Base-by-base conservation (phyloP, 2,329 filamentous ascomycete species). In the Fusarium paranaense region DNA sequence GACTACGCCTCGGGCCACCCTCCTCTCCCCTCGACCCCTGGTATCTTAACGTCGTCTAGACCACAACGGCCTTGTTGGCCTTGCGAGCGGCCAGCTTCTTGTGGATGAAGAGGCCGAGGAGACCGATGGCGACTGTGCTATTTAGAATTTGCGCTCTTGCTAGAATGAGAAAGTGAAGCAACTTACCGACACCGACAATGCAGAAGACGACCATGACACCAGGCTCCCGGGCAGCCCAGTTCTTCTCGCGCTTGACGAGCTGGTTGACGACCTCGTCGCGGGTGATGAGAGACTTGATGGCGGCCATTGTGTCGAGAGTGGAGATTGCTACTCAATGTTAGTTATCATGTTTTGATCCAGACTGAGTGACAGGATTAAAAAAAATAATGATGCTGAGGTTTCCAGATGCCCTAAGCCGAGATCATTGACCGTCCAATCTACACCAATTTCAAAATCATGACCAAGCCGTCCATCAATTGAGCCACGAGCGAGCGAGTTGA, bases 151-250 rank as follows among this genome's bases (percentile, higher is more conserved):
- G n/a, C 32, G 25, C 35, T 54, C 32, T 56, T n/a, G 9, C 16
- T 22, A 11, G 6, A 16, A 6, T 27, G 22, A 16, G 0, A n/a
- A n/a, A 33, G 7, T 25, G 2, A 38, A 35, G 35, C 25, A n/a
- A 62, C 82, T 56, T 82, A 84, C 83, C 83, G 60, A 85, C 62
- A 67, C 81, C 82, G 72, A 86, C 80, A 63, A 86, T 86, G 78
- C 80, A 82, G 76, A 86, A 85, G 74, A 86, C 84, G 62, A 85
- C 80, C 69, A 86, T 80, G 73, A 84, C 82, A 77, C 84, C 84
- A 61, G 79, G 78, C 62, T 86, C 81, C 65, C 76, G 71, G 33
- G 79, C 67, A 61, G 84, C 78, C 83, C 83, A 86, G 81, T 81
- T 85, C 71, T 80, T 84, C 71, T 81, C 67, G 69, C 84, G 84